Conservation (phyloP, 1,139 yeast species). For the Pichia kudriavzevii region DNA sequence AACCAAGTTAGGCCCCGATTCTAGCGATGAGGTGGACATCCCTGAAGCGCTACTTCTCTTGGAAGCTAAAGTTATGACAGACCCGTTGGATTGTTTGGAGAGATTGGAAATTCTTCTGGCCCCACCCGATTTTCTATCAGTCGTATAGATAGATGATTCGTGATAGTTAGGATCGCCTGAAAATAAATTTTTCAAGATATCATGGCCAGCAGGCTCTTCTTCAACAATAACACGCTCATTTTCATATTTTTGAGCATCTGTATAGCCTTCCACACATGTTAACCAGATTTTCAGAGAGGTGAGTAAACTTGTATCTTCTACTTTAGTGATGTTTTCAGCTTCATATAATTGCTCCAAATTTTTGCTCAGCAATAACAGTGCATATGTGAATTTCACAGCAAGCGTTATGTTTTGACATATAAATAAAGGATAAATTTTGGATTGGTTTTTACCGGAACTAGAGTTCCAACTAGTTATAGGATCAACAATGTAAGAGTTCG, state of each 20-base stretch:
- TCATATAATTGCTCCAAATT: constrained; percentile 45
- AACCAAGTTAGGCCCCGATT: constrained; percentile 7
- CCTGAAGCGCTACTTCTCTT: constrained; percentile 4
- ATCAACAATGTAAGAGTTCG: constrained; percentile 44
- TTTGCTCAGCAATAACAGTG: constrained; percentile 38
- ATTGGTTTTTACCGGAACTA: constrained; percentile 20
- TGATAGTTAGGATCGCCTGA: no score
- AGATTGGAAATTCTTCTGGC: constrained; percentile 2
- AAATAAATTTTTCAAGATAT: no score
- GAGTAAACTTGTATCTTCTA: constrained; percentile 26
- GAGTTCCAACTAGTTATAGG: constrained; percentile 31
- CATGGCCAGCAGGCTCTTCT: neutral
- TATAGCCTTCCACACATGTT: constrained; percentile 23
- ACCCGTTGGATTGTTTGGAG: constrained; percentile 5
- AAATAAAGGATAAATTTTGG: constrained; percentile 38
- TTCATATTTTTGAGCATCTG: constrained; percentile 2
- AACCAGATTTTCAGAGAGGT: constrained; percentile 28
- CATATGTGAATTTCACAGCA: constrained; percentile 42
- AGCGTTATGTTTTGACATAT: constrained; percentile 38
- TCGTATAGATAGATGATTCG: constrained; percentile 1
- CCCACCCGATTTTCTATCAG: neutral
- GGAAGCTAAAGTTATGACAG: constrained; percentile 3
- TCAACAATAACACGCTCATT: neutral
- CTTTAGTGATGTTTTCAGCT: constrained; percentile 21
- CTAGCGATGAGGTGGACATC: constrained; percentile 4